Evolutionary conservation across 1,284 basidiomycete genomes (phyloP), one percentile per base, ranked within the genome.

Genomic region (Cryptococcus hybrid): DNA sequence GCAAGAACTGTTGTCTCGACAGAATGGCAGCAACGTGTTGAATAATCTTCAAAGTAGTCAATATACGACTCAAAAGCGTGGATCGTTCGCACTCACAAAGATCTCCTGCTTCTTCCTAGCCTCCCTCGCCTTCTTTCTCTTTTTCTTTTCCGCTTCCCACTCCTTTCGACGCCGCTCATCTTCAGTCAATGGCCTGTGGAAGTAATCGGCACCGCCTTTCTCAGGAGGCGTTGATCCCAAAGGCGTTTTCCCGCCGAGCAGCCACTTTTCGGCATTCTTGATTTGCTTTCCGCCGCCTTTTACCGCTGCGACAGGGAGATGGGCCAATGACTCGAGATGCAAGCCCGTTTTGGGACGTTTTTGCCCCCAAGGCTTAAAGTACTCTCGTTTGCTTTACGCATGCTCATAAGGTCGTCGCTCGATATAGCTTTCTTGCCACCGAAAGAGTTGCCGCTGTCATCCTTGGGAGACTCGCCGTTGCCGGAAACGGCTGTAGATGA

Each of bases 21-120:
- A 94, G 82, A 63, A 94, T 88, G 57, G 88, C 87, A 2, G 91
- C 91, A 18, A 94, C 88, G 69, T 94, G 92, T 66, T 88, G 88
- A 42, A 92, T 92, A 64, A 94, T 93, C 88, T 90, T 52, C 12
- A 39, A 24, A 18, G 11, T 37, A 43, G 38, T 54, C 7, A 40
- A 37, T 38, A 47, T 11, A 46, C 8, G 15, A 42, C 34, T 37
- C 47, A 36, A 2, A 11, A 5, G 18, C 9, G 37, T 13, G 37
- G 24, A 35, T 35, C 34, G 35, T 8, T 53, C 35, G 56, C 7
- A 81, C 86, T 63, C 68, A 88, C 88, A 73, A 84, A 91, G 56
- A 90, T 83, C 74, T 90, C 86, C 9, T 88, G 86, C 75, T 87
- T 87, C 18, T 85, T 88, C 67, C 88, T 81, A 76, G 86, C 88